phyloP scores from a whole-genome alignment of 2,329 filamentous ascomycete species.

The Colletotrichum coccodes region DNA sequence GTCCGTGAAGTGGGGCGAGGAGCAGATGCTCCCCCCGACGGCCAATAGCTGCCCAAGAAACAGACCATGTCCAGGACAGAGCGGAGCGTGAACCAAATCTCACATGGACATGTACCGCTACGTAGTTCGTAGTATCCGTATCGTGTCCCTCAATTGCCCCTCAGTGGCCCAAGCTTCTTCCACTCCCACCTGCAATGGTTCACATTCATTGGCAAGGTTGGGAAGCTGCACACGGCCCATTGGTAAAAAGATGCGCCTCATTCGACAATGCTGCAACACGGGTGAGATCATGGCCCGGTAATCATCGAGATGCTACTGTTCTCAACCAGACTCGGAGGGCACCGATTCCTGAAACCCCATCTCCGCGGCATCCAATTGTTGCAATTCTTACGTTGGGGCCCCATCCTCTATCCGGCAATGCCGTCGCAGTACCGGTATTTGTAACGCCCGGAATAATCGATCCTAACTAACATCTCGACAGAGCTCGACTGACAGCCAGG shows the following conservation, averaged over 20 bases:
- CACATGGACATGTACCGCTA: not conserved
- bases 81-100: too few relatives aligned
- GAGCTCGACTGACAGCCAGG: not conserved
- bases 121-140: not conserved
- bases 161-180: slow-evolving; percentile 24
- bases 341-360: not conserved
- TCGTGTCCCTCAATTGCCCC: slow-evolving; percentile 21
- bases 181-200: not conserved
- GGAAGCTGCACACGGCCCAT: not conserved
- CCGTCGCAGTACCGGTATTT: not conserved
- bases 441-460: too few relatives aligned
- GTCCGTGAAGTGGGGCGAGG: slow-evolving; percentile 17
- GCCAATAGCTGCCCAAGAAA: not conserved
- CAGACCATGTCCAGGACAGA: not conserved
- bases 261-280: slow-evolving; percentile 7
- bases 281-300: slow-evolving; percentile 31
- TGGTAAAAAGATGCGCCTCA: slow-evolving; percentile 12
- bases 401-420: not conserved
- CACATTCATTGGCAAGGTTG: not conserved
- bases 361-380: not conserved
- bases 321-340: not conserved
- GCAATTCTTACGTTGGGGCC: not conserved
- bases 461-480: not conserved
- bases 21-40: not conserved
- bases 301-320: slow-evolving; percentile 12